These are phyloP conservation scores for Nepenthes alata DNA, from an alignment of 179 eudicot genomes.

Conservation along the genomic window DNA sequence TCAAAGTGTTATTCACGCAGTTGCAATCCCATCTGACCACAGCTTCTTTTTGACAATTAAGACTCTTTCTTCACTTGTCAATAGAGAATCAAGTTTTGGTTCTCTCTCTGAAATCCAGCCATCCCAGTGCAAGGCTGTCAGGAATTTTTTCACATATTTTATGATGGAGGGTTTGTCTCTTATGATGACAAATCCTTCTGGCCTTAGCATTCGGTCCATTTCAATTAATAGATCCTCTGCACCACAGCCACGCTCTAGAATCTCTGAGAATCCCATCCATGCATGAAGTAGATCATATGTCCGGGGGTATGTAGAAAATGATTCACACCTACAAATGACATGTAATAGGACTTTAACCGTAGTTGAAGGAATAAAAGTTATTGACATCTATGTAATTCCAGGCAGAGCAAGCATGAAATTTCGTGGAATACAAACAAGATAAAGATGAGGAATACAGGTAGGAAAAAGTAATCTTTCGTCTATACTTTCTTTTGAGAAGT, in stretches of 20 bases:
- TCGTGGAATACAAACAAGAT: too few species aligned
- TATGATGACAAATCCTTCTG: conserved; percentile 60
- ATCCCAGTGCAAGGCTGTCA: conserved; percentile 53
- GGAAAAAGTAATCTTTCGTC: too few species aligned
- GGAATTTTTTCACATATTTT: conserved; percentile 30
- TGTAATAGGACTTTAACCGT: neutral
- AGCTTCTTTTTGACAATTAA: conserved; percentile 47
- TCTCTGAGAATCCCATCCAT: conserved; percentile 60
- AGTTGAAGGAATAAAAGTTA: too few species aligned
- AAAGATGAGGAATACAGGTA: too few species aligned
- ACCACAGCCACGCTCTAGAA: conserved; percentile 53
- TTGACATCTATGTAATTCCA: too few species aligned
- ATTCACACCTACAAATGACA: conserved; percentile 50
- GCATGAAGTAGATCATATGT: conserved; percentile 81
- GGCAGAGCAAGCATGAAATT: too few species aligned
- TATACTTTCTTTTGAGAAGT: too few species aligned
- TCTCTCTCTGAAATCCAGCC: conserved; percentile 55
- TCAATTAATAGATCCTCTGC: conserved; percentile 63
- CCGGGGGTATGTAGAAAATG: conserved; percentile 82
- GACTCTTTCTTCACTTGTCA: conserved; percentile 50
- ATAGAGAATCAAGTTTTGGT: conserved; percentile 52
- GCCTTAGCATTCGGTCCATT: conserved; percentile 70
- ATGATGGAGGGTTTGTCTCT: conserved; percentile 44
- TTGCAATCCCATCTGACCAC: conserved; percentile 25
- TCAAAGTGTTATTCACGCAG: conserved; percentile 12